These are phyloP conservation scores for Carpinus fangiana DNA, from an alignment of 306 rosid species.

Conservation along the genomic window DNA sequence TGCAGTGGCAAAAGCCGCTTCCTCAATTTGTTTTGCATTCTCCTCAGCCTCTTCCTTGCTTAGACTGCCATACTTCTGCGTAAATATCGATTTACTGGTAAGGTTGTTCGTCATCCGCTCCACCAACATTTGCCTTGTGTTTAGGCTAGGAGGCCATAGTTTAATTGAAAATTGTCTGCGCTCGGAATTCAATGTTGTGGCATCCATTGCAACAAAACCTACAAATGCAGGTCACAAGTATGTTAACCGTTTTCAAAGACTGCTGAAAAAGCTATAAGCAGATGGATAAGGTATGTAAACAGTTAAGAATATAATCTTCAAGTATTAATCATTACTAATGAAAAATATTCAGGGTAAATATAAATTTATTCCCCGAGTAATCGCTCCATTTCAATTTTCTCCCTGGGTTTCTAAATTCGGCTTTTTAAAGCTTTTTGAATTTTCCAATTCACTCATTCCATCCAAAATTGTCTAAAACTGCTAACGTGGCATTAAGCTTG, in stretches of 20 bases:
- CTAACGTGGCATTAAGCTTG: too few species aligned
- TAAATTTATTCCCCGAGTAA: too few species aligned
- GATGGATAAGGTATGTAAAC: not conserved
- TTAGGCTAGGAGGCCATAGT: conserved; percentile 96
- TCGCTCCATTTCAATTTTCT: too few species aligned
- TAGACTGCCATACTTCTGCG: conserved; percentile 77
- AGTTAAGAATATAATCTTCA: not conserved
- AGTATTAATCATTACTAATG: not conserved
- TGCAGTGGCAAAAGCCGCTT: conserved; percentile 72
- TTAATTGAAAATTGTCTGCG: conserved; percentile 74
- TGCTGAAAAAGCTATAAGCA: not conserved
- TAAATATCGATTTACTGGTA: conserved; percentile 67
- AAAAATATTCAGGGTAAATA: not conserved
- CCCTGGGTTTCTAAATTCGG: too few species aligned
- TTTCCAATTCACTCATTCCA: too few species aligned
- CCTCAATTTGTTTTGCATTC: conserved; percentile 80
- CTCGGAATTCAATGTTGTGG: conserved; percentile 41
- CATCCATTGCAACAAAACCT: conserved; percentile 64
- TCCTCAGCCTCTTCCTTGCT: conserved; percentile 74
- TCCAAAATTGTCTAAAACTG: too few species aligned
- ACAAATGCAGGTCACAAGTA: conserved; percentile 5
- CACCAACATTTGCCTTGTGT: conserved; percentile 84
- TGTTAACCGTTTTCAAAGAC: not conserved
- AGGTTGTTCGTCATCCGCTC: conserved; percentile 86
- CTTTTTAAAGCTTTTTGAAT: too few species aligned